phyloP scores from a whole-genome alignment of 306 rosid genomes.

The Fragaria vesca region DNA sequence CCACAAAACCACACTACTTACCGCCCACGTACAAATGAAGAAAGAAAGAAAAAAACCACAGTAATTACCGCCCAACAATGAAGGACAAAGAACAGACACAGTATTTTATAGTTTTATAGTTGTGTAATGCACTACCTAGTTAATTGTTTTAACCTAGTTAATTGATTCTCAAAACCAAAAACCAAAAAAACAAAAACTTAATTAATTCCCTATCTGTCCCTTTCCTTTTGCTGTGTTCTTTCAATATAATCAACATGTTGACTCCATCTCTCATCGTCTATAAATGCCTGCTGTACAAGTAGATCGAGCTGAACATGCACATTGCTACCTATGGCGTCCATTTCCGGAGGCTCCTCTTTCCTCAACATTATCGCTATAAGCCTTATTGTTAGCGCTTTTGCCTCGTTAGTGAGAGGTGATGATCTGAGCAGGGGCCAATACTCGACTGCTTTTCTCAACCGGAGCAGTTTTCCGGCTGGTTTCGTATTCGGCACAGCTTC shows the following conservation, averaged over 20 bases:
- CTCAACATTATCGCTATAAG: background rate
- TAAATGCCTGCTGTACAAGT: background rate
- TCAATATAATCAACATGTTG: background rate
- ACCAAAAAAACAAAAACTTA: background rate
- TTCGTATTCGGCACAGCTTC: conserved; percentile 52
- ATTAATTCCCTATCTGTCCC: background rate
- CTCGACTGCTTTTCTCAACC: conserved; percentile 26
- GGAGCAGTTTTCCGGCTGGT: conserved; percentile 35
- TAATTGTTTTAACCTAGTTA: too few relatives aligned
- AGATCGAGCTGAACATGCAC: background rate
- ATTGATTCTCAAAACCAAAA: background rate
- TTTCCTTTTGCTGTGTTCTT: background rate
- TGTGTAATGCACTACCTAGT: too few relatives aligned
- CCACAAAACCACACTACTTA: background rate
- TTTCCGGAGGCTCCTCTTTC: background rate
- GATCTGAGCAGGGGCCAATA: background rate
- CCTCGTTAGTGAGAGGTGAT: background rate
- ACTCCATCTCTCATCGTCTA: background rate
- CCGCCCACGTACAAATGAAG: background rate
- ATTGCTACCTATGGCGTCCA: background rate
- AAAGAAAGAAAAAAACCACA: background rate
- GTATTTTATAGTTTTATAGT: too few relatives aligned
- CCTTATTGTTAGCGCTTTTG: background rate
- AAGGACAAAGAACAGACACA: background rate
- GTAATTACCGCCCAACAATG: background rate